These are phyloP conservation scores for Linum tenue DNA, from an alignment of 345 rosid genomes.

Conservation along the genomic window DNA sequence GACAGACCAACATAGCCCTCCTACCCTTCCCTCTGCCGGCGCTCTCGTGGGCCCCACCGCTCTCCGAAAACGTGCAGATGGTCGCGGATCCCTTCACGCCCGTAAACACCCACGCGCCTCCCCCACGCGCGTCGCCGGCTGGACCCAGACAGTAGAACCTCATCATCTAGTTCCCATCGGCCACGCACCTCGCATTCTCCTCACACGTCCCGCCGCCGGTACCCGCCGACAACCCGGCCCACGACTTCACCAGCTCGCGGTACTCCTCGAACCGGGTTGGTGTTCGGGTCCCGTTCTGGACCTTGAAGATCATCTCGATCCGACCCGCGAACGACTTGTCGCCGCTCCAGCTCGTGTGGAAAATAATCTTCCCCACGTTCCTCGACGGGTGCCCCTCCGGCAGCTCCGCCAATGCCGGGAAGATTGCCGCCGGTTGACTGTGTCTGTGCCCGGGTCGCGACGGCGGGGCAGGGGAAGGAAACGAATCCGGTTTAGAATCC, in stretches of 20 bases:
- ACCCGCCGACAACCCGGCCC: conserved; percentile 29
- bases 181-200: conserved; percentile 70
- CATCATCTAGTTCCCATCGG: conserved; percentile 98
- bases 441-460: conserved; percentile 16
- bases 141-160: conserved; percentile 79
- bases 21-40: conserved; percentile 80
- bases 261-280: conserved; percentile 83
- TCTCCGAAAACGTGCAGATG: conserved; percentile 63
- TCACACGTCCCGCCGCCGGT: conserved; percentile 30
- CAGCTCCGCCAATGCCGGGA: conserved; percentile 65
- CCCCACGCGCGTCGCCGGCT: conserved; percentile 14
- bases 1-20: conserved; percentile 86
- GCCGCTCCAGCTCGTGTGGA: conserved; percentile 78
- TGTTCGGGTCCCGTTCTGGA: conserved; percentile 69
- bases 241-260: conserved; percentile 55
- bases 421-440: conserved; percentile 24
- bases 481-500: conserved; percentile 18
- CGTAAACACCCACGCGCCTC: conserved; percentile 50
- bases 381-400: conserved; percentile 82
- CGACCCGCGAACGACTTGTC: conserved; percentile 64
- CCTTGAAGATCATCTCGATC: conserved; percentile 83
- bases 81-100: conserved; percentile 46
- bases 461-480: conserved; percentile 17
- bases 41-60: conserved; percentile 69
- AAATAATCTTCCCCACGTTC: conserved; percentile 87